Evolutionary conservation across 2,329 filamentous ascomycete genomes (phyloP).

Genomic region (Ceratocystis destructans): DNA sequence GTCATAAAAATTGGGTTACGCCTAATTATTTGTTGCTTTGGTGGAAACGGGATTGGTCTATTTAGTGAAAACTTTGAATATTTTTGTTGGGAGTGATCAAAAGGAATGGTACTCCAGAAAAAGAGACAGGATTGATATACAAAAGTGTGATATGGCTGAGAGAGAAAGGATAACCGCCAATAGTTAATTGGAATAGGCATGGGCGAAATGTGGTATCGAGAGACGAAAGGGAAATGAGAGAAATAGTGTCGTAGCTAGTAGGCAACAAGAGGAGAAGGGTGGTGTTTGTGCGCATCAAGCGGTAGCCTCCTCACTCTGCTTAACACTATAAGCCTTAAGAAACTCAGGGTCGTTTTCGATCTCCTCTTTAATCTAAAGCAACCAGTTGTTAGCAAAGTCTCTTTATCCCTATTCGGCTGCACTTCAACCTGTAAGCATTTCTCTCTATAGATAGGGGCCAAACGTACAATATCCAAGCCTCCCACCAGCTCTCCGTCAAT

Average conservation of each 20-base stretch:
- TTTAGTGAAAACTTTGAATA: constrained; percentile 6
- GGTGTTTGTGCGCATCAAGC: neutral
- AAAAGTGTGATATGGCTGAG: neutral
- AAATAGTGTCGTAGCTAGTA: neutral
- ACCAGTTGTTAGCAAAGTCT: constrained; percentile 3
- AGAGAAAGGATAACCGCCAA: neutral
- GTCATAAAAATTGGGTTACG: neutral
- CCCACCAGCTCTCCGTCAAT: constrained; percentile 81
- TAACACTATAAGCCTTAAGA: constrained; percentile 56
- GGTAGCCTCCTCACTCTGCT: constrained; percentile 30
- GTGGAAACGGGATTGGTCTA: constrained; percentile 4
- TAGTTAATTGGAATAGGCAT: neutral
- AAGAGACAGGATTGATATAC: neutral
- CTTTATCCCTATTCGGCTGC: too few relatives aligned
- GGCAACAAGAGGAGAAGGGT: neutral
- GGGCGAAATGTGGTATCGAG: constrained; percentile 11
- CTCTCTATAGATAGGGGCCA: neutral
- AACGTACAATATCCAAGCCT: constrained; percentile 83
- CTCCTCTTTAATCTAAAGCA: constrained; percentile 77
- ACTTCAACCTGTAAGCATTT: too few relatives aligned
- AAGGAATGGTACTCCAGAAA: neutral
- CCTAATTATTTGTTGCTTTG: neutral
- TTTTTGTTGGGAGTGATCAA: neutral
- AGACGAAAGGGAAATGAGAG: neutral
- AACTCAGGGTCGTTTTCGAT: constrained; percentile 72